A percentile compares a stretch with the other conserved stretches of the same genome.
Evolutionary conservation across 1,284 basidiomycete genomes (phyloP).

Genomic region (Ceratobasidium sp.): DNA sequence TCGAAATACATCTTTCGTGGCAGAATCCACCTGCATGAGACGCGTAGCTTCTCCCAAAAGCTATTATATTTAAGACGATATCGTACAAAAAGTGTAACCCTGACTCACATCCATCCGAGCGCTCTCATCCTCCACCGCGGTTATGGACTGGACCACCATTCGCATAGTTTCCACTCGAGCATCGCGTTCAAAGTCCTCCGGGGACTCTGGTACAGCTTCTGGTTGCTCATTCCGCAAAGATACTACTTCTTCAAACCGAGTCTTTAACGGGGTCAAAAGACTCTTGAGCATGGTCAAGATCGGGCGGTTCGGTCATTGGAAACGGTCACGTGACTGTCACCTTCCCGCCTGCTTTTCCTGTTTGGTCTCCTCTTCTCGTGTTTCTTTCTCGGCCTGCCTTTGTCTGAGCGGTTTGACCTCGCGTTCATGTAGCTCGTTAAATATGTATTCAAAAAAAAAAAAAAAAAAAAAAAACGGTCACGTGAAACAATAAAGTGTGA

Average conservation of each 20-base stretch:
- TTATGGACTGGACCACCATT: slow-evolving; percentile 68
- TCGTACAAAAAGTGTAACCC: slow-evolving; percentile 1
- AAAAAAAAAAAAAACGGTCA: no score
- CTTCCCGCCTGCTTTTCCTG: no score
- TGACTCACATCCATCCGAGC: slow-evolving; percentile 60
- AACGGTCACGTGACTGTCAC: slow-evolving; percentile 33
- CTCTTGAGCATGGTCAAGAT: slow-evolving; percentile 24
- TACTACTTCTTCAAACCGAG: slow-evolving; percentile 36
- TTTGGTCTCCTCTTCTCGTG: no score
- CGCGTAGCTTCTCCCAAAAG: slow-evolving; percentile 64
- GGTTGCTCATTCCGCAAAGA: slow-evolving; percentile 17
- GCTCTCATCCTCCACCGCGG: slow-evolving; percentile 57
- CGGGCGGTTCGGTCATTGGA: not conserved
- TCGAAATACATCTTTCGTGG: slow-evolving; percentile 74
- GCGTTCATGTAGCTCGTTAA: no score
- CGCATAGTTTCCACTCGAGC: slow-evolving; percentile 74
- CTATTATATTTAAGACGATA: slow-evolving; percentile 5
- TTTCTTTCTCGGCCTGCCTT: no score
- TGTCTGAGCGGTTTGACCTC: no score
- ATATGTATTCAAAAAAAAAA: no score
- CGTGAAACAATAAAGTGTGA: slow-evolving; percentile 18
- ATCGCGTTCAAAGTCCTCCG: slow-evolving; percentile 74
- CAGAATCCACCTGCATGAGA: slow-evolving; percentile 63
- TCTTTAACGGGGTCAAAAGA: slow-evolving; percentile 38
- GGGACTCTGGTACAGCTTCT: slow-evolving; percentile 49